Base-by-base conservation (phyloP, 257 asterid genomes). In the Gentiana dahurica region DNA sequence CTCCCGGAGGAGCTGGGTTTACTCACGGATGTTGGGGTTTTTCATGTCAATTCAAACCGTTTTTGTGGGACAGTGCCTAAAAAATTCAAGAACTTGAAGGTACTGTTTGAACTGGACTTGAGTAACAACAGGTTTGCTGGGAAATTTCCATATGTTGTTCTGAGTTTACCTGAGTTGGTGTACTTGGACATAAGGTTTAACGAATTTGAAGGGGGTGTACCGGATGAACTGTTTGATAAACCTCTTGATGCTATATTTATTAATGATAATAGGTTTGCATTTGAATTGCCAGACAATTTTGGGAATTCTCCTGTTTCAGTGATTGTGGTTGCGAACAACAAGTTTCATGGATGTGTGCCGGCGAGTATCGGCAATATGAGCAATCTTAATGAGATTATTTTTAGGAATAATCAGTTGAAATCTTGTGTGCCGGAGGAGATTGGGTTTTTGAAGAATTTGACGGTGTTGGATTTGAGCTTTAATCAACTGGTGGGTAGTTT, bases 231-330 rank as follows among this genome's bases (percentile, higher is more conserved):
- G 0, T 87, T 87, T 50, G 96, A 84, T 63, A 84, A 78, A 51
- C 89, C 95, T 0, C 49, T 87, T 68, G 96, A 87, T 43, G 96
- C 96, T 1, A 84, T 87, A 2, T 87, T 87, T 66, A 87, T 87
- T 49, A 87, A 87, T 51, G 82, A 87, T 68, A 87, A 87, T 61
- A 66, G 96, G 43, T 87, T 87, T 49, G 41, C 73, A 36, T 87
- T 87, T 24, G 96, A 84, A 67, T 65, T 84, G 71, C 96, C 96
- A 0, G 96, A 82, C 34, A 87, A 87, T 61, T 87, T 87, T 15
- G 96, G 96, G 0, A 87, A 87, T 65, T 87, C 96, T 4, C 96
- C 96, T 24, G 96, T 87, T 3, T 87, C 96, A 0, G 96, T 87
- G 32, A 82, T 87, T 47, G 96, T 87, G 2, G 45, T 87, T 12